Evolutionary conservation across 2,329 filamentous ascomycete species (phyloP), one percentile per base, ranked within the genome.

Genomic region (Ascochyta rabiei): DNA sequence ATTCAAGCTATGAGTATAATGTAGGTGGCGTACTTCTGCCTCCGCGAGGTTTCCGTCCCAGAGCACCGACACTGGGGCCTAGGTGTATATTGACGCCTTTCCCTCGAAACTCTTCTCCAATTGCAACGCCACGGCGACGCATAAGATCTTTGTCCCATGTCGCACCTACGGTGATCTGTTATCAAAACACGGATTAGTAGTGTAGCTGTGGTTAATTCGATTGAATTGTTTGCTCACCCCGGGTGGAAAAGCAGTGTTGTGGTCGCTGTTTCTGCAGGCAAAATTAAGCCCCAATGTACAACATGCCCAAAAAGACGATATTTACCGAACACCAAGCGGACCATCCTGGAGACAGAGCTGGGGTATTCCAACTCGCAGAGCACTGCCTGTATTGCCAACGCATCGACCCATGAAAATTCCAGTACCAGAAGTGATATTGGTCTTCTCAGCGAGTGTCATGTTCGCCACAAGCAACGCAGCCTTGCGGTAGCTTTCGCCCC

Each of bases 371-470:
- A 93, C 81, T 6, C 90, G 83, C 15, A 78, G 72, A 1, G 86
- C 89, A 54, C 87, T 89, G 10, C 89, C 89, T 0, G 89, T 89
- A 66, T 93, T 91, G 34, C 90, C 90, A 19, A 88, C 87, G 62
- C 90, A 95, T 34, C 70, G 60, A 28, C 80, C 89, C 89, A 91
- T 92, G 60, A 81, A 88, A 37, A 87, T 81, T 1, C 89, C 89
- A 1, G 83, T 87, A 3, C 89, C 89, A 1, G 84, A 84, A 0
- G 89, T 91, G 46, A 92, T 81, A 68, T 92, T 93, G 3, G 88
- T 87, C 76, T 93, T 93, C 71, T 93, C 90, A 2, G 89, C 89
- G 51, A 93, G 75, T 0, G 89, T 93, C 89, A 93, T 90, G 42
- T 85, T 83, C 48, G 85, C 83, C 15, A 93, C 89, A 13, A 93